Base-by-base conservation (phyloP, 2,329 filamentous ascomycete species). In the Fusarium albosuccineum region DNA sequence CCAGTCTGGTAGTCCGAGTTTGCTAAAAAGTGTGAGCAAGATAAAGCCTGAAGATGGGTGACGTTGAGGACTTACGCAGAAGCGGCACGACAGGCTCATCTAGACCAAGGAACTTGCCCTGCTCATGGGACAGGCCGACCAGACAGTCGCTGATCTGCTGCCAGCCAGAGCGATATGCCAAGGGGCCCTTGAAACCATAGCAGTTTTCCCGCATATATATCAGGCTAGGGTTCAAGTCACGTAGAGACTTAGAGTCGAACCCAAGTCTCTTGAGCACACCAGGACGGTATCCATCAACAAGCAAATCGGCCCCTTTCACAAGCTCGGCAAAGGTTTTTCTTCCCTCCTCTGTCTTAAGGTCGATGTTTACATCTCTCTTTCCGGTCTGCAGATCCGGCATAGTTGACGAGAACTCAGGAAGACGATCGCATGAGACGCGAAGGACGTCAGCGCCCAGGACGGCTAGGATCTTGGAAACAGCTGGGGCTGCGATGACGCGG, bases 121-220 rank as follows among this genome's bases (percentile, higher is more conserved):
- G 76, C 45, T 78, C 71, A 73, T 74, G 77, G 6, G 77, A 74
- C 9, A 79, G 71, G 33, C 78, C 78, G 4, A 76, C 78, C 33
- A 78, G 70, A 66, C 76, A 79, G 52, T 80, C 78, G 22, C 76
- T 76, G 41, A 79, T 79, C 62, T 80, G 78, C 62, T 80, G 77
- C 77, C 77, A 79, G 2, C 77, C 77, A 26, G 75, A 75, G 4
- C 76, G 74, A 13, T 75, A 64, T 11, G 57, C 64, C 64, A 73
- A 74, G 6, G 75, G 75, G 0, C 77, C 77, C 9, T 75, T 73
- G 70, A 76, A 79, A 1, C 77, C 77, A 33, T 79, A 75, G 67
- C 77, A 79, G 58, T 79, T 78, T 62, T 79, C 77, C 13, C 75
- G 74, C 11, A 73, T 70, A 53, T 78, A 77, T 4, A 79, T 70